These are phyloP conservation scores for Ogataea sp. DNA, from an alignment of 805 yeast species.

Conservation along the genomic window DNA sequence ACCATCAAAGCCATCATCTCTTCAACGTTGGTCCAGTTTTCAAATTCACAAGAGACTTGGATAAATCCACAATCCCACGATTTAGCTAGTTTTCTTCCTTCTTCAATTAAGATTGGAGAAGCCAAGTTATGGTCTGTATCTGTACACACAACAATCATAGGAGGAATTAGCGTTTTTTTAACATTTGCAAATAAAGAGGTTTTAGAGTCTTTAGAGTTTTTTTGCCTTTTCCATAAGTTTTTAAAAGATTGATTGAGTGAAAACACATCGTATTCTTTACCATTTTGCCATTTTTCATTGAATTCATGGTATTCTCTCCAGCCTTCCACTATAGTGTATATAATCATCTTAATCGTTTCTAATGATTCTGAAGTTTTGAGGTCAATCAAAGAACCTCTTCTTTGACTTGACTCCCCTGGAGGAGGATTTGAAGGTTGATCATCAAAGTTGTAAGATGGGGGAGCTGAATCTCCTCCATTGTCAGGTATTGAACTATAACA, in stretches of 20 bases:
- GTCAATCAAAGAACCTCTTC: neutral
- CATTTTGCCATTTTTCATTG: conserved; percentile 48
- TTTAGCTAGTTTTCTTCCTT: conserved; percentile 49
- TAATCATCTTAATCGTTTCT: conserved; percentile 29
- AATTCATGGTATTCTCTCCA: conserved; percentile 62
- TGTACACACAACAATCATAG: conserved; percentile 60
- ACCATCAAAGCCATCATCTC: conserved; percentile 48
- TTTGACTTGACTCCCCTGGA: no score
- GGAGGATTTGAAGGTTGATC: neutral
- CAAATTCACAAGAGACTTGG: conserved; percentile 42
- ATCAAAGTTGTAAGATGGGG: conserved; percentile 45
- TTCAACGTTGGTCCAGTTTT: conserved; percentile 43
- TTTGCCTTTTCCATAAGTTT: conserved; percentile 43
- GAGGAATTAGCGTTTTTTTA: conserved; percentile 34
- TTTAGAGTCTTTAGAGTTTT: conserved; percentile 1
- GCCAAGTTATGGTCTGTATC: conserved; percentile 49
- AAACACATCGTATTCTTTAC: conserved; percentile 61
- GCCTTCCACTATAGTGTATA: conserved; percentile 57
- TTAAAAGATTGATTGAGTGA: conserved; percentile 51
- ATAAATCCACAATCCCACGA: conserved; percentile 62
- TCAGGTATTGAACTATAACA: conserved; percentile 64
- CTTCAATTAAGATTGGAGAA: conserved; percentile 50
- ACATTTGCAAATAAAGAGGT: conserved; percentile 1
- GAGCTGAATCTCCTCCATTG: conserved; percentile 27
- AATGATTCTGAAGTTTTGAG: neutral